phyloP scores from a whole-genome alignment of 73 alveolate genomes.

The Paraurostyla sp. region DNA sequence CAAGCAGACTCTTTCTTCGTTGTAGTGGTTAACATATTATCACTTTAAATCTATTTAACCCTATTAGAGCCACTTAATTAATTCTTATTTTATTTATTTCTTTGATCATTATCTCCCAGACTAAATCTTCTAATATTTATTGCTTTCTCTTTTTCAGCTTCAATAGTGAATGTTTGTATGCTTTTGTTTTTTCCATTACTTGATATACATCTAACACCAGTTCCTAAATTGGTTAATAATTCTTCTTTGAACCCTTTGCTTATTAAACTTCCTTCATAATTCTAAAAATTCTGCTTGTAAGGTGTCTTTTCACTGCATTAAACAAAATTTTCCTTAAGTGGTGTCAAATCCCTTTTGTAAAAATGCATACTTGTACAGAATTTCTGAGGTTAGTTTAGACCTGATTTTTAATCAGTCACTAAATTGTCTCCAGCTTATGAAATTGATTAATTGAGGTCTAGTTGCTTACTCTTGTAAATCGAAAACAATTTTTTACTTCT shows the following conservation, averaged over 20 bases:
- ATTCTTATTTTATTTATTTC: background rate
- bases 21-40: background rate
- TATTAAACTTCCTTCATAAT: constrained; percentile 53
- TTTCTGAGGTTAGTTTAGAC: too few species aligned
- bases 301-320: constrained; percentile 27
- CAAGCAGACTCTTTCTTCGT: constrained; percentile 1
- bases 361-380: constrained; percentile 23
- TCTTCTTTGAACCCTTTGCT: constrained; percentile 39
- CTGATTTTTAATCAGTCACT: too few species aligned
- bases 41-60: background rate
- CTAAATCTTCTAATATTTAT: background rate
- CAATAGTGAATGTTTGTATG: constrained; percentile 5
- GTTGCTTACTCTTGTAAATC: constrained; percentile 9
- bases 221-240: constrained; percentile 8
- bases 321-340: constrained; percentile 22
- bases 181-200: background rate
- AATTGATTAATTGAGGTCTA: too few species aligned
- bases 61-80: background rate
- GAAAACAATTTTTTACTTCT: constrained; percentile 32
- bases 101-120: background rate
- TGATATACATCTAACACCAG: constrained; percentile 42
- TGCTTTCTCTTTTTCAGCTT: constrained; percentile 2
- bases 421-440: too few species aligned
- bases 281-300: background rate
- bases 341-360: constrained; percentile 49